Conservation (phyloP, 345 rosid species). For the Limnanthes douglasii region DNA sequence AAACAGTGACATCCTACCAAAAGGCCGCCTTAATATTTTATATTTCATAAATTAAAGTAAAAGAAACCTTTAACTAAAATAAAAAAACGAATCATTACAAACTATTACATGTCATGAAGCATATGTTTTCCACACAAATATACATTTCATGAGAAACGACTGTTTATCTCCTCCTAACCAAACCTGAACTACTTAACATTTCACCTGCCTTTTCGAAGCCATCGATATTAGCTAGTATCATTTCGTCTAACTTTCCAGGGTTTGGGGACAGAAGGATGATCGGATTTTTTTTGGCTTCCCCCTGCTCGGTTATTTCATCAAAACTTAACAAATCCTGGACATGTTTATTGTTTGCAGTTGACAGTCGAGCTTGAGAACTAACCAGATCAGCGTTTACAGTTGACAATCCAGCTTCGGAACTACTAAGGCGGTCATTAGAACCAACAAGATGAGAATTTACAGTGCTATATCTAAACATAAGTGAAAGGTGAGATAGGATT, state of each 20-base stretch:
- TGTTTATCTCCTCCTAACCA: background rate
- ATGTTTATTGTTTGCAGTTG: slow-evolving; percentile 9
- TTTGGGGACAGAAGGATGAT: slow-evolving; percentile 5
- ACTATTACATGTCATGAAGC: too few species aligned
- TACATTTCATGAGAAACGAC: too few species aligned
- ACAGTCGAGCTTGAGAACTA: slow-evolving; percentile 4
- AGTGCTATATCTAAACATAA: slow-evolving; percentile 25
- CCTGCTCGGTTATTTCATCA: slow-evolving; percentile 10
- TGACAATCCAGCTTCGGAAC: slow-evolving; percentile 1
- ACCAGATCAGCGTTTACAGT: too few species aligned
- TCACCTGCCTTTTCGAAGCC: slow-evolving; percentile 12
- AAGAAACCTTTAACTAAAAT: too few species aligned
- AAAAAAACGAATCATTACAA: too few species aligned
- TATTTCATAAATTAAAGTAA: too few species aligned
- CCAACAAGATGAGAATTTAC: slow-evolving; percentile 17
- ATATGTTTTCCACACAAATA: too few species aligned
- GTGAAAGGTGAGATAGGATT: slow-evolving; percentile 41
- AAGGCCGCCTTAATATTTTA: too few species aligned
- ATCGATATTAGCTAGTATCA: slow-evolving; percentile 11
- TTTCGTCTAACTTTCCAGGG: slow-evolving; percentile 11
- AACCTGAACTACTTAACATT: slow-evolving; percentile 7
- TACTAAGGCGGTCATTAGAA: slow-evolving; percentile 15
- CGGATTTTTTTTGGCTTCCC: slow-evolving; percentile 2
- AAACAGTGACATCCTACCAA: too few species aligned
- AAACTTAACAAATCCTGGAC: slow-evolving; percentile 12